Base-by-base conservation (phyloP, 2,329 filamentous ascomycete species). In the Cytospora mali region DNA sequence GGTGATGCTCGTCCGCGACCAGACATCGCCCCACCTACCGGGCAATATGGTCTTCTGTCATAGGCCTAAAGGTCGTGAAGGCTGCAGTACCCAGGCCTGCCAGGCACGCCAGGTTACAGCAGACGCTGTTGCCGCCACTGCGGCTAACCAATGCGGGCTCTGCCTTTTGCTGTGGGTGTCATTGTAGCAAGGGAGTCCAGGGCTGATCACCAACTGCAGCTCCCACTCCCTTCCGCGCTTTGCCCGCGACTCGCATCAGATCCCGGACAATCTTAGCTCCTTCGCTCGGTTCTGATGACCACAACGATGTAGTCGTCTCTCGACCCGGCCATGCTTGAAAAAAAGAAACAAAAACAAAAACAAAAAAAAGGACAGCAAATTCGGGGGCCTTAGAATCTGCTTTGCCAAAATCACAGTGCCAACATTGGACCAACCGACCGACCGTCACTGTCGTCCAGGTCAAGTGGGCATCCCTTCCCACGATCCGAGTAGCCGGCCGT, bases 61-160 rank as follows among this genome's bases (percentile, higher is more conserved):
- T 59, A 65, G 56, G 56, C 48, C 46, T 51, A 31, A 18, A 33
- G 55, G 18, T 56, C 53, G 27, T 55, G 62, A 51, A 50, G 53
- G 53, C 58, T 60, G 58, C 53, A 58, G 51, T 49, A 64, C 39
- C 39, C 23, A 51, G 42, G 52, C 31, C 23, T 28, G 49, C 49
- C 49, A 51, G 49, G 49, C 27, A 31, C 42, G 42, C 42, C 42
- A 46, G 42, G 42, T 46, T 46, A 46, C 42, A 46, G 42, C 39
- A 54, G 51, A 58, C 61, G 61, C 55, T 53, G 56, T 59, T 54
- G 55, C 63, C 63, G 51, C 42, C 35, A 62, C 57, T 53, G 62
- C 49, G 53, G 55, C 60, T 65, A 52, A 33, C 52, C 60, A 48
- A 54, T 57, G 51, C 33, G 23, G 60, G 46, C 23, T 46, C 27